Base-by-base conservation (phyloP, 345 rosid genomes). In the Dipteronia dyeriana region DNA sequence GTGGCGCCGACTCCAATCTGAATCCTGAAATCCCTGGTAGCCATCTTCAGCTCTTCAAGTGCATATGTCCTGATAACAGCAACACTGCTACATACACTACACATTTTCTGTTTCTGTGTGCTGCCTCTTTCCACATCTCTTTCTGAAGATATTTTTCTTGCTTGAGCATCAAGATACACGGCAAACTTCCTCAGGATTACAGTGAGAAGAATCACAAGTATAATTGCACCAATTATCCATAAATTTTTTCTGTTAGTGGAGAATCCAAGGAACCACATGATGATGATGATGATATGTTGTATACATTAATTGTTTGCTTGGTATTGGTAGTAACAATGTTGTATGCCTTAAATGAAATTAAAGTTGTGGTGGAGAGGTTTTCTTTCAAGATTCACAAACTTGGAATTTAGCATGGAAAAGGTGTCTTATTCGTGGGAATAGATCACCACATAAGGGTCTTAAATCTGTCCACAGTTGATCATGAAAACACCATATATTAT, bases 1-100 rank as follows among this genome's bases (percentile, higher is more conserved):
- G 89, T 86, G 9, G 83, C 86, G 26, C 91, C 89, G 0, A 74
- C 78, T 22, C 89, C 91, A 5, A 86, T 84, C 59, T 77, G 68
- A 14, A 82, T 31, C 67, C 82, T 71, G 68, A 88, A 88, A 71
- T 88, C 78, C 56, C 78, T 54, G 2, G 91, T 84, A 5, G 87
- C 89, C 80, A 67, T 31, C 76, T 56, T 82, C 77, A 88, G 66
- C 76, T 88, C 91, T 71, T 86, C 84, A 0, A 86, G 77, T 1
- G 82, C 85, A 6, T 82, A 88, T 0, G 89, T 88, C 74, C 85
- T 76, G 8, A 84, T 61, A 56, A 69, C 77, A 0, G 73, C 85
- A 17, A 49, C 57, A 23, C 2, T 38, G 16, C 81, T 56, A 9
- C 75, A 79, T 43, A 70, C n/a, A 61, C 39, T 64, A 51, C 0